These are phyloP conservation scores for Allodekkera sacchari DNA, from an alignment of 805 yeast species.

Conservation along the genomic window DNA sequence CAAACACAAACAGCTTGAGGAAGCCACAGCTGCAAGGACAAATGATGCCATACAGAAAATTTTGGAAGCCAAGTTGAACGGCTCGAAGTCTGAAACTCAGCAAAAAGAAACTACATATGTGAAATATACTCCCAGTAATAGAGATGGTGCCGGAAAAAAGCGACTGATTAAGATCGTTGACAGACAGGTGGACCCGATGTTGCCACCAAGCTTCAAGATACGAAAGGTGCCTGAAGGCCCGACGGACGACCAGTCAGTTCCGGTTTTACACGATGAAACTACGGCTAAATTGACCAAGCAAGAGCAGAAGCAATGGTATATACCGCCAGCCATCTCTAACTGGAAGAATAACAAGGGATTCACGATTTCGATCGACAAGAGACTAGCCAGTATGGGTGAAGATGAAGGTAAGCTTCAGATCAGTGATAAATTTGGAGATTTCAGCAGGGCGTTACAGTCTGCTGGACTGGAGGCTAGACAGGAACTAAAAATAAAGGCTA, in stretches of 20 bases:
- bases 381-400: conserved; percentile 49
- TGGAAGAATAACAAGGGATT: conserved; percentile 95
- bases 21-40: conserved; percentile 51
- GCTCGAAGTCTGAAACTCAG: conserved; percentile 17
- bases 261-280: conserved; percentile 55
- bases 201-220: conserved; percentile 69
- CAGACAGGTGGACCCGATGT: conserved; percentile 71
- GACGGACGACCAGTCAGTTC: conserved; percentile 43
- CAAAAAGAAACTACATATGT: conserved; percentile 30
- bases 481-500: conserved; percentile 43
- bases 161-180: conserved; percentile 60
- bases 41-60: conserved; percentile 44
- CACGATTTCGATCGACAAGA: conserved; percentile 70
- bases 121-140: conserved; percentile 33
- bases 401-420: conserved; percentile 36
- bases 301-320: conserved; percentile 74
- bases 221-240: conserved; percentile 67
- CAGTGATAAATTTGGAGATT: conserved; percentile 45
- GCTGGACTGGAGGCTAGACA: conserved; percentile 59
- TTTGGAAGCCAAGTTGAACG: conserved; percentile 33
- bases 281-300: conserved; percentile 54
- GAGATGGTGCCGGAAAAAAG: conserved; percentile 21
- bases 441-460: conserved; percentile 63
- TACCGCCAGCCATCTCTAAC: conserved; percentile 86
- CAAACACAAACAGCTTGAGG: conserved; percentile 2